phyloP scores from a whole-genome alignment of 2,329 filamentous ascomycete genomes.

The Alternaria metachromatica region DNA sequence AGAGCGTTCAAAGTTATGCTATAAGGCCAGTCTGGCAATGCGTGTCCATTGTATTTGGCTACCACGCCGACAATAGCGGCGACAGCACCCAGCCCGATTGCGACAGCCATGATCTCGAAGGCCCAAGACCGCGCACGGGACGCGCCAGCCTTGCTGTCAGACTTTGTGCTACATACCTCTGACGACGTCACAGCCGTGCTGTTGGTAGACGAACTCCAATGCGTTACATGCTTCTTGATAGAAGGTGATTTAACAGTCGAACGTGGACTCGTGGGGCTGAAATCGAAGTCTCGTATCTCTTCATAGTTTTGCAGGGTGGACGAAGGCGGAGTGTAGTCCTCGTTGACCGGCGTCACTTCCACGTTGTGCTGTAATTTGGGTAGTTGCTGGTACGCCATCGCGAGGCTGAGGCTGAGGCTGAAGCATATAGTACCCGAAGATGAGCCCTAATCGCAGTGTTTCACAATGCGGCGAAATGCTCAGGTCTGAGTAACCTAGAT shows the following conservation, averaged over 20 bases:
- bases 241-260: conserved; percentile 1
- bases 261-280: conserved; percentile 6
- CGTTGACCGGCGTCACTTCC: conserved; percentile 4
- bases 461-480: not conserved
- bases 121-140: conserved; percentile 12
- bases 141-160: conserved; percentile 4
- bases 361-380: conserved; percentile 6
- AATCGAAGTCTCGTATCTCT: conserved; percentile 11
- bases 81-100: conserved; percentile 12
- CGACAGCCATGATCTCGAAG: conserved; percentile 17
- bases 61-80: conserved; percentile 16
- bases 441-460: not conserved
- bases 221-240: conserved; percentile 11
- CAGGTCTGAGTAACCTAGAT: not conserved
- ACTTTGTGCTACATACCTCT: conserved; percentile 13
- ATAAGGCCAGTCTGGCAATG: conserved; percentile 19
- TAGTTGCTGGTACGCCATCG: conserved; percentile 13
- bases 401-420: not conserved
- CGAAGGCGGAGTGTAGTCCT: conserved; percentile 4
- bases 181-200: conserved; percentile 9
- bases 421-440: not conserved
- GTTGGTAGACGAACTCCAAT: conserved; percentile 14
- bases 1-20: conserved; percentile 21
- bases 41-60: conserved; percentile 16
- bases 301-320: conserved; percentile 1